These are phyloP conservation scores for Zymoseptoria passerinii DNA, from an alignment of 2,329 filamentous ascomycete species.

Conservation along the genomic window DNA sequence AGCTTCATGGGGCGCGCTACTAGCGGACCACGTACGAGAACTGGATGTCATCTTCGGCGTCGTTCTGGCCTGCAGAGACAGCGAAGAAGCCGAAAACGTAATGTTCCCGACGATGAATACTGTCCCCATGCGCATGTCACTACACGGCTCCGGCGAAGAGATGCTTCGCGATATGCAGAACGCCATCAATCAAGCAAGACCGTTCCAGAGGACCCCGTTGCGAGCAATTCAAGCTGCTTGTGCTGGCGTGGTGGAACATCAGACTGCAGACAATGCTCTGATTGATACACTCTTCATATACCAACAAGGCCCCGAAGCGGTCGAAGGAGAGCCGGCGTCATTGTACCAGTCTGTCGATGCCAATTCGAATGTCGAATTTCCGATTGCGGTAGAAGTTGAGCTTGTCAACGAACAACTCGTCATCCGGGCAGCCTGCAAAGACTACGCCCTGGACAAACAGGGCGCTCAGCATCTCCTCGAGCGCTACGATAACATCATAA, in stretches of 20 bases:
- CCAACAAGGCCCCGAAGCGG: conserved; percentile 45
- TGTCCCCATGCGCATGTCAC: conserved; percentile 60
- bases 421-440: conserved; percentile 67
- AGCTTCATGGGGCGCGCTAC: conserved; percentile 63
- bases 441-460: conserved; percentile 41
- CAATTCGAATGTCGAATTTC: conserved; percentile 66
- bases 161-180: conserved; percentile 69
- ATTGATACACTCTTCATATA: conserved; percentile 62
- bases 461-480: conserved; percentile 47
- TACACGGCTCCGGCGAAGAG: conserved; percentile 58
- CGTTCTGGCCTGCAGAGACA: conserved; percentile 77
- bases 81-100: conserved; percentile 56
- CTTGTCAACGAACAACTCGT: conserved; percentile 45
- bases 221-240: conserved; percentile 54
- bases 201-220: conserved; percentile 69
- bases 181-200: conserved; percentile 55
- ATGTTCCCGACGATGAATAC: conserved; percentile 93
- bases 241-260: conserved; percentile 1
- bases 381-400: conserved; percentile 75
- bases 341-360: conserved; percentile 58
- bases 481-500: conserved; percentile 52
- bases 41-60: conserved; percentile 76
- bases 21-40: conserved; percentile 54
- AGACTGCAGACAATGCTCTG: conserved; percentile 32
- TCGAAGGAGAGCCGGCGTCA: conserved; percentile 6